phyloP scores from a whole-genome alignment of 1,284 basidiomycete genomes.

The Omphalotus olearius region DNA sequence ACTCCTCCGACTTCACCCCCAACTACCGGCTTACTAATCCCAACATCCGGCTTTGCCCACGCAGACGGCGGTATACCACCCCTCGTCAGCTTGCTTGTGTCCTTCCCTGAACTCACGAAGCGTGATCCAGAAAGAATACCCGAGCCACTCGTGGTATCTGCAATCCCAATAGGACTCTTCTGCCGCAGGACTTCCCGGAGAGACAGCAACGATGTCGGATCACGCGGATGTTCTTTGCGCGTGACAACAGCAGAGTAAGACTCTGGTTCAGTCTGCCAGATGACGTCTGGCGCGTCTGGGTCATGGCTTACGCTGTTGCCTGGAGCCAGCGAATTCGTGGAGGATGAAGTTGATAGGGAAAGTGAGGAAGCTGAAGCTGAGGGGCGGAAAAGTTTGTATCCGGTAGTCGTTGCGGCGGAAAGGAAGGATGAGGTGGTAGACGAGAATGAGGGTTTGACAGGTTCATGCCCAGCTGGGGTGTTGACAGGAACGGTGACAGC shows the following conservation, averaged over 20 bases:
- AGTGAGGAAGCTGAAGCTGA: slow-evolving; percentile 26
- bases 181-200: slow-evolving; percentile 59
- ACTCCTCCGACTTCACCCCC: slow-evolving; percentile 39
- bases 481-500: too few relatives aligned
- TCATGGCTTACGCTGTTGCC: slow-evolving; percentile 32
- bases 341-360: slow-evolving; percentile 31
- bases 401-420: slow-evolving; percentile 30
- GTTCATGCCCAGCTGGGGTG: slow-evolving; percentile 22
- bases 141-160: slow-evolving; percentile 19
- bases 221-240: slow-evolving; percentile 59
- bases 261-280: slow-evolving; percentile 57
- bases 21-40: slow-evolving; percentile 45
- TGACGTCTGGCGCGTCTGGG: slow-evolving; percentile 52
- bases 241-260: slow-evolving; percentile 53
- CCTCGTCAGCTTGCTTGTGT: slow-evolving; percentile 13
- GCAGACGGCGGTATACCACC: slow-evolving; percentile 36
- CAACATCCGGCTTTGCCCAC: slow-evolving; percentile 58
- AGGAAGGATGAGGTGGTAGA: slow-evolving; percentile 41
- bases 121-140: slow-evolving; percentile 20
- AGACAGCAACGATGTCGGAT: slow-evolving; percentile 50
- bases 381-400: slow-evolving; percentile 44
- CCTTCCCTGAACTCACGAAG: slow-evolving; percentile 25
- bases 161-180: slow-evolving; percentile 26
- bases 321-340: too few relatives aligned
- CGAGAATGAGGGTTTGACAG: slow-evolving; percentile 18